These are phyloP conservation scores for Cyclospora cayetanensis DNA, from an alignment of 169 alveolate genomes.

Conservation along the genomic window DNA sequence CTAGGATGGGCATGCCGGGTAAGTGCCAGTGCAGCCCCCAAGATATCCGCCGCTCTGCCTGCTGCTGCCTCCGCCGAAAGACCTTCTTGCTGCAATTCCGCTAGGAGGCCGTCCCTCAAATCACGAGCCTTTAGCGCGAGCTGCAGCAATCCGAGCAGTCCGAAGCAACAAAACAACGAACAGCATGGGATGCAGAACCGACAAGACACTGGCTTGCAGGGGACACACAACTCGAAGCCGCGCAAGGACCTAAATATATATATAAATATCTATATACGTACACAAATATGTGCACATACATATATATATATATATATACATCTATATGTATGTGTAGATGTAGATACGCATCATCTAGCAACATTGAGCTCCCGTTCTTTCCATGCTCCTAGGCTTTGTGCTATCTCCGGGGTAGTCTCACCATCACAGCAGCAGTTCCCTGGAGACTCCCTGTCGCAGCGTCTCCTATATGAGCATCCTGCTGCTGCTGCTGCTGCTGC, in stretches of 20 bases:
- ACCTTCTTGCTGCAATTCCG: slow-evolving; percentile 16
- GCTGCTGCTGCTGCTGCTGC: slow-evolving; percentile 45
- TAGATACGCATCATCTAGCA: too few species aligned
- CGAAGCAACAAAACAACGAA: background rate
- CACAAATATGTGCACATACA: too few species aligned
- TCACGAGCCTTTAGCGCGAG: slow-evolving; percentile 39
- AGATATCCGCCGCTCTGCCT: slow-evolving; percentile 28
- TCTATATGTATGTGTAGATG: too few species aligned
- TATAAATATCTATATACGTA: too few species aligned
- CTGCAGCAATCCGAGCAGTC: slow-evolving; percentile 12
- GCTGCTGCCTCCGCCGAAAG: slow-evolving; percentile 29
- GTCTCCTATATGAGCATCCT: background rate
- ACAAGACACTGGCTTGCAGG: background rate
- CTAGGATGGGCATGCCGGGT: background rate
- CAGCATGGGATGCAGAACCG: background rate
- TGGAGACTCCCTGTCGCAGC: slow-evolving; percentile 9
- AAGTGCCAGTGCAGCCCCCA: slow-evolving; percentile 8
- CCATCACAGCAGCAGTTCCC: slow-evolving; percentile 8
- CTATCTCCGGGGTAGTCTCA: too few species aligned
- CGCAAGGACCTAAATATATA: background rate
- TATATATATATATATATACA: too few species aligned
- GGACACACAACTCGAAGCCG: background rate
- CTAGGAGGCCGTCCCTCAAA: slow-evolving; percentile 27
- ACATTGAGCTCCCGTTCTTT: too few species aligned
- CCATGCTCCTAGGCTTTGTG: too few species aligned